Evolutionary conservation across 2,329 filamentous ascomycete species (phyloP).

Genomic region (Lachnellula hyalina): DNA sequence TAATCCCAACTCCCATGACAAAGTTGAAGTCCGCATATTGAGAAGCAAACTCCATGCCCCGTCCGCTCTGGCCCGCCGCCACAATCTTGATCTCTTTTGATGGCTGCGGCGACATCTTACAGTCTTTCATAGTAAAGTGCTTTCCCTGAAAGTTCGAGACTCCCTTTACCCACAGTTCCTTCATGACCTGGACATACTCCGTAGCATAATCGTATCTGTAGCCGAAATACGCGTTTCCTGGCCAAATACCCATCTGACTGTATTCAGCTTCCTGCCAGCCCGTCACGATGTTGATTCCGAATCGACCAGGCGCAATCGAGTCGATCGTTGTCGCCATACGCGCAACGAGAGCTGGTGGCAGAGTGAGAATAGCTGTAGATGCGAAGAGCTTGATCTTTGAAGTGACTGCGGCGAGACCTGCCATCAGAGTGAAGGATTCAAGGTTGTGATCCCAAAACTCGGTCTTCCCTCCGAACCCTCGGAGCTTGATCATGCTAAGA

Average conservation of each 20-base stretch:
- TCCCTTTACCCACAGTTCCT: constrained; percentile 31
- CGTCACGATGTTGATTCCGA: constrained; percentile 33
- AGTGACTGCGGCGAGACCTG: constrained; percentile 32
- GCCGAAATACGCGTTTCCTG: constrained; percentile 29
- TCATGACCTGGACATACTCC: constrained; percentile 32
- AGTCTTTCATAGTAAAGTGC: constrained; percentile 33
- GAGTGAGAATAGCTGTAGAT: constrained; percentile 29
- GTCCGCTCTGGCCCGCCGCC: constrained; percentile 31
- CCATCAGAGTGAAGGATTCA: constrained; percentile 33
- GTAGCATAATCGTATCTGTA: constrained; percentile 34
- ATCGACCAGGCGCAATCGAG: constrained; percentile 30
- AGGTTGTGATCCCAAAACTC: constrained; percentile 34
- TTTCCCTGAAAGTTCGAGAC: constrained; percentile 32
- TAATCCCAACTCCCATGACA: constrained; percentile 29
- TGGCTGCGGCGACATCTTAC: constrained; percentile 28
- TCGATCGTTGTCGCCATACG: constrained; percentile 32
- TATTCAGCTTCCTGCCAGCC: constrained; percentile 34
- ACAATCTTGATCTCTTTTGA: constrained; percentile 27
- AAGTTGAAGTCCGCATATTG: constrained; percentile 33
- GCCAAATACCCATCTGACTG: constrained; percentile 32
- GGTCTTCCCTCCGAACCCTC: constrained; percentile 31
- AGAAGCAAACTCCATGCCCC: constrained; percentile 32
- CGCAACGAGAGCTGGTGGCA: constrained; percentile 30
- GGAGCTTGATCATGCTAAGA: constrained; percentile 32
- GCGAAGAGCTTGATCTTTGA: constrained; percentile 32